Conservation (phyloP, 1,284 basidiomycete genomes). For the Cronartium ribicola region DNA sequence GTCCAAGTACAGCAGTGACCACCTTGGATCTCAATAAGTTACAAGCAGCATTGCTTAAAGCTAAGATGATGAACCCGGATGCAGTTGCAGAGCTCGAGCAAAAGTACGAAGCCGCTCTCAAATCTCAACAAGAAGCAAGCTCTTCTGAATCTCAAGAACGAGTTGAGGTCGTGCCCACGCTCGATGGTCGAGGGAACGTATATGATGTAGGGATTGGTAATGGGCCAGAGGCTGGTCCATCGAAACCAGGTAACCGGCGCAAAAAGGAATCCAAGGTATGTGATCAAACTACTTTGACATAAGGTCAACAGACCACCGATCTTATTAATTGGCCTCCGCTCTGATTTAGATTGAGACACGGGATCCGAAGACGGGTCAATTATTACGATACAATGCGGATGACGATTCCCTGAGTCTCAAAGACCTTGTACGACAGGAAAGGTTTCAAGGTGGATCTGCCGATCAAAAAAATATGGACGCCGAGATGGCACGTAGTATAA, state of each 20-base stretch:
- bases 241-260: slow-evolving; percentile 64
- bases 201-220: slow-evolving; percentile 81
- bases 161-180: slow-evolving; percentile 79
- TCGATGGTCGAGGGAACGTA: slow-evolving; percentile 77
- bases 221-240: slow-evolving; percentile 55
- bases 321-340: background rate
- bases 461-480: slow-evolving; percentile 89
- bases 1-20: slow-evolving; percentile 13
- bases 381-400: slow-evolving; percentile 74
- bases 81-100: slow-evolving; percentile 70
- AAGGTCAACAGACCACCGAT: background rate
- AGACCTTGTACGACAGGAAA: slow-evolving; percentile 88
- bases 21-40: slow-evolving; percentile 69
- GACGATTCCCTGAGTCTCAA: slow-evolving; percentile 80
- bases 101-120: slow-evolving; percentile 65
- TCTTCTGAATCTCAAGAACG: slow-evolving; percentile 52
- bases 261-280: slow-evolving; percentile 68
- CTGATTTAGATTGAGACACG: slow-evolving; percentile 68
- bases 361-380: slow-evolving; percentile 78
- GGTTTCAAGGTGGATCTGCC: slow-evolving; percentile 76
- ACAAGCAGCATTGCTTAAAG: slow-evolving; percentile 85
- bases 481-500: slow-evolving; percentile 80
- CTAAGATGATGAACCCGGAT: slow-evolving; percentile 72
- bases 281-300: background rate
- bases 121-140: slow-evolving; percentile 43